Evolutionary conservation across 768 basidiomycete genomes (phyloP), one percentile per base, ranked within the genome.

Genomic region (Cystobasidium tubakii): DNA sequence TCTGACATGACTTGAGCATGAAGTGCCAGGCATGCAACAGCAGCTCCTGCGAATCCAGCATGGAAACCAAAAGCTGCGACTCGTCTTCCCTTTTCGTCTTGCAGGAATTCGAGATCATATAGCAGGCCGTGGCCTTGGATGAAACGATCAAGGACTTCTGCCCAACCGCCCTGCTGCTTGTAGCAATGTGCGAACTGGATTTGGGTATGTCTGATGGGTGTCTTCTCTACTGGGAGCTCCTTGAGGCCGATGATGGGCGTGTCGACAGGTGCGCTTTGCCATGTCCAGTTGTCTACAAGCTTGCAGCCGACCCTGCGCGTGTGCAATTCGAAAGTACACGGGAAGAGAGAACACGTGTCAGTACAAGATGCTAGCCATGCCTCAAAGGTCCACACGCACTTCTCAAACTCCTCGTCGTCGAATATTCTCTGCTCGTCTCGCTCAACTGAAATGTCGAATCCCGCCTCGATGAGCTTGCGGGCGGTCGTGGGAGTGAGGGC

Each of bases 141-240:
- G 84, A 97, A 99, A 25, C 96, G 89, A 34, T 87, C 84, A 33
- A 99, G 87, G 36, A 97, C 86, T 54, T 87, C 84, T 10, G 87
- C 85, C 95, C 96, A 99, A 25, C 96, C 96, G 1, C 85, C 91
- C 81, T 99, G 96, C 53, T 86, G 83, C 83, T 99, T 99, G 86
- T 91, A 98, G 82, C 94, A 96, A 81, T 98, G 96, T 1, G 93
- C 94, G 78, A 98, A 99, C 79, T 96, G 92, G 80, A 99, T 92
- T 82, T 99, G 96, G 1, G 90, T 92, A 82, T 99, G 96, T 9
- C 86, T 87, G 21, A 99, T 84, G 25, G 95, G 90, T 39, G 88
- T 87, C 57, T 86, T 85, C 50, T 92, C 94, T 67, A 83, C 86
- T 27, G 89, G 87, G 9, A 75, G 72, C 80, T 98, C 96, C 84